A percentile compares a stretch with the other conserved stretches of the same genome.
Evolutionary conservation across 2,329 filamentous ascomycete species (phyloP).

Genomic region (Claviceps spartinae): DNA sequence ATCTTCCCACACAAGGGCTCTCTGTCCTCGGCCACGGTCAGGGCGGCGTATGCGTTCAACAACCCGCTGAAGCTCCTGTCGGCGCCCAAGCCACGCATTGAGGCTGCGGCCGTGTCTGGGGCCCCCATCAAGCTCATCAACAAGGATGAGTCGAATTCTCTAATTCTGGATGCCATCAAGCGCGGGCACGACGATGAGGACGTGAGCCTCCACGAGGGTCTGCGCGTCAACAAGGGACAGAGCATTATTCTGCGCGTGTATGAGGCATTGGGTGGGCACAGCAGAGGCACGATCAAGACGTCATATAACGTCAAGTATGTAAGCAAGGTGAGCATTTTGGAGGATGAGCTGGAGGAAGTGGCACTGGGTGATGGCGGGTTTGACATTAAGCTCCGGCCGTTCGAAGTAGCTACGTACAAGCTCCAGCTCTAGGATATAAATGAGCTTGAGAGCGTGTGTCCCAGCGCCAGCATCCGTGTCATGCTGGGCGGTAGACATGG

Average conservation of each 20-base stretch:
- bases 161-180: slow-evolving; percentile 84
- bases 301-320: slow-evolving; percentile 60
- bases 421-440: slow-evolving; percentile 34
- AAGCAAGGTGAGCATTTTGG: slow-evolving; percentile 73
- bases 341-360: slow-evolving; percentile 67
- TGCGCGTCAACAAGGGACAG: slow-evolving; percentile 54
- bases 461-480: slow-evolving; percentile 9
- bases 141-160: slow-evolving; percentile 35
- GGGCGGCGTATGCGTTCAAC: slow-evolving; percentile 83
- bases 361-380: slow-evolving; percentile 36
- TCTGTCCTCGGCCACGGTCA: slow-evolving; percentile 60
- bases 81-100: slow-evolving; percentile 14
- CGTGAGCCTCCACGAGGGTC: slow-evolving; percentile 44
- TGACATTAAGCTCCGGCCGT: slow-evolving; percentile 55
- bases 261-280: slow-evolving; percentile 74
- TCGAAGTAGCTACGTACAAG: slow-evolving; percentile 75
- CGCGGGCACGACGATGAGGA: slow-evolving; percentile 81
- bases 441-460: slow-evolving; percentile 15
- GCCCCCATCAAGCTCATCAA: slow-evolving; percentile 57
- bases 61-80: slow-evolving; percentile 46
- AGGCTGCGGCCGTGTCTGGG: slow-evolving; percentile 13
- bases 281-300: slow-evolving; percentile 55
- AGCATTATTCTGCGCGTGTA: slow-evolving; percentile 79
- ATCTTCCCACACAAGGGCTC: slow-evolving; percentile 72
- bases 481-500: slow-evolving; percentile 4